Evolutionary conservation across 805 yeast genomes (phyloP), one percentile per base, ranked within the genome.

Genomic region (Starmerella davenportii): DNA sequence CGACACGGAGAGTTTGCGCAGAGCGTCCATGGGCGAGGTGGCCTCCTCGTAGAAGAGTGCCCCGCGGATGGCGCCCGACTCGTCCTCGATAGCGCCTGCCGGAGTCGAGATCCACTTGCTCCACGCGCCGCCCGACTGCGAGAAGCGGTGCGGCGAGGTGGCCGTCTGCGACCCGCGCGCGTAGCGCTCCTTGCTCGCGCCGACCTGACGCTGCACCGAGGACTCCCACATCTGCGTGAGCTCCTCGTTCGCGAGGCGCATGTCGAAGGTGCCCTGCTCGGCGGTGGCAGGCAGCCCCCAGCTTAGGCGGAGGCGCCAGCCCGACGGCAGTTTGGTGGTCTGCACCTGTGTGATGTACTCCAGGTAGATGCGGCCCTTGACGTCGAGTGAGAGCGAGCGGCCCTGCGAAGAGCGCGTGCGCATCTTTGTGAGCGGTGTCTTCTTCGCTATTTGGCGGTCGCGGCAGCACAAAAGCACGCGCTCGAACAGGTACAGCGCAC

Each of bases 401-500:
- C 44, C 37, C 38, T 44, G 48, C 25, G 44, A 36, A 13, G 5
- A 16, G 19, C 30, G 30, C 8, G 70, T 59, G 47, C 71, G 69
- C 54, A 71, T 70, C 41, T 72, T 61, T 35, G 67, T 60, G 16
- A 70, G 56, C 29, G 73, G 53, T 5, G 68, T 57, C 35, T 70
- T 62, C 52, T 70, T 73, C 45, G 68, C 66, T 9, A 14, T 18
- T 7, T 60, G 56, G 5, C 67, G 60, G 51, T 76, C 84, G 50
- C 74, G 74, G 59, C 80, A 79, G 44, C 74, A 64, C 28, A 74
- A 60, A 15, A 74, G 62, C 43, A 71, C 70, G 43, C 67, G 68
- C 54, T 90, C 95, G 57, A 90, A 87, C 17, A 90, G 64, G 51
- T 82, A 90, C 17, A 92, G 84, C 52, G 78, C 78, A 56, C 82